Base-by-base conservation (phyloP, 2,329 filamentous ascomycete genomes). In the Fusarium temperatum region DNA sequence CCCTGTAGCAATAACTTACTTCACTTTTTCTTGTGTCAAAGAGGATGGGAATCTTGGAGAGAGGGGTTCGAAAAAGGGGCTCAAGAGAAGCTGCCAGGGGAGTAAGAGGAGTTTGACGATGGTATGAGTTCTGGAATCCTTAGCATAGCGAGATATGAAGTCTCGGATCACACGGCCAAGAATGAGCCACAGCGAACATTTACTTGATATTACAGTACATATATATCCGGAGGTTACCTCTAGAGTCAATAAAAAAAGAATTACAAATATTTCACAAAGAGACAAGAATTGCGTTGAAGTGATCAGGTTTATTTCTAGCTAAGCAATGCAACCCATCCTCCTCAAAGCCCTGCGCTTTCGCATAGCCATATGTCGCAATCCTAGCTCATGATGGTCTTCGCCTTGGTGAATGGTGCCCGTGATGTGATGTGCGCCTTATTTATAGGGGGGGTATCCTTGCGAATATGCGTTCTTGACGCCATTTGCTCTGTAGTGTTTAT, bases 1-100 rank as follows among this genome's bases (percentile, higher is more conserved):
- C 62, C 63, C 45, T 78, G 76, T 78, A 78, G 8, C 53, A 64
- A 77, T 76, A 77, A 62, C 72, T 68, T 63, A 68, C 62, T 61
- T 61, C 58, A 55, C 51, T 63, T 65, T 72, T 63, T 32, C 60
- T 57, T 59, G 59, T 58, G 55, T 62, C 56, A 20, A 63, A 66
- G 39, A 56, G 73, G 45, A 64, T 50, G 66, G 47, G 42, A 69
- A 68, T 57, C 58, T 57, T 67, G 60, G 41, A 58, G 39, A 61
- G 42, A 39, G 38, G 22, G 24, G 57, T 15, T 56, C 15, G 50
- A 51, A 51, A 54, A 69, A 26, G 61, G 60, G 62, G 51, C 38
- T 50, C 26, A 59, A 66, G 68, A 66, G 66, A 55, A 42, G 36
- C 48, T 48, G 30, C 51, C 48, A 47, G 41, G 63, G 56, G n/a